Conservation (phyloP, 352 stramenopile species). For the Pythium rhizo-oryzae region DNA sequence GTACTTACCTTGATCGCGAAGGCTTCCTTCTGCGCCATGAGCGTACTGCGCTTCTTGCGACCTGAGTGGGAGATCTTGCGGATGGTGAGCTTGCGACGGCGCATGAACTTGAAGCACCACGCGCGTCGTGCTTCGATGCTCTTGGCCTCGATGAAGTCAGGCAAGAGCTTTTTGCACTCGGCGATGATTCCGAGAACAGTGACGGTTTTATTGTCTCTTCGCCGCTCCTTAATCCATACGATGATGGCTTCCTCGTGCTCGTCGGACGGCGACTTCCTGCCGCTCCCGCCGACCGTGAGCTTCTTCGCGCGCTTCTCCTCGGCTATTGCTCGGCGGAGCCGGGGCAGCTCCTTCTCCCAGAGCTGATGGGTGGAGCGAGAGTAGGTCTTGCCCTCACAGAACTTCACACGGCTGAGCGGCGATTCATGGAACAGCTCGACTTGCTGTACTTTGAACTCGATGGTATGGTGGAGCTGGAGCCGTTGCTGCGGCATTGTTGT, state of each 20-base stretch:
- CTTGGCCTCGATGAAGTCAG: conserved; percentile 1
- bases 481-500: conserved; percentile 6
- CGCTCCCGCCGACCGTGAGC: conserved; percentile 13
- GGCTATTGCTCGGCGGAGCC: neutral
- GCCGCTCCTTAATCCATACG: conserved; percentile 12
- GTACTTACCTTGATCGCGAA: conserved; percentile 3
- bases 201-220: neutral
- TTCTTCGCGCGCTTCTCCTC: conserved; percentile 1
- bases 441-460: conserved; percentile 8
- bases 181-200: neutral
- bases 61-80: conserved; percentile 6
- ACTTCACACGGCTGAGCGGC: neutral
- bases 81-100: conserved; percentile 2
- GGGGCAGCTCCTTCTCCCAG: neutral
- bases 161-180: conserved; percentile 1
- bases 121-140: neutral
- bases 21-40: neutral
- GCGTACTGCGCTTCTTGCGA: neutral
- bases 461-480: neutral
- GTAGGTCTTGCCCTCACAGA: neutral
- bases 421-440: conserved; percentile 3
- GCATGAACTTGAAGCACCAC: conserved; percentile 9
- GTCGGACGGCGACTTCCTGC: neutral
- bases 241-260: conserved; percentile 4
- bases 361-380: neutral